Conservation (phyloP, 768 basidiomycete genomes). For the Coprinellus aureogranulatus region DNA sequence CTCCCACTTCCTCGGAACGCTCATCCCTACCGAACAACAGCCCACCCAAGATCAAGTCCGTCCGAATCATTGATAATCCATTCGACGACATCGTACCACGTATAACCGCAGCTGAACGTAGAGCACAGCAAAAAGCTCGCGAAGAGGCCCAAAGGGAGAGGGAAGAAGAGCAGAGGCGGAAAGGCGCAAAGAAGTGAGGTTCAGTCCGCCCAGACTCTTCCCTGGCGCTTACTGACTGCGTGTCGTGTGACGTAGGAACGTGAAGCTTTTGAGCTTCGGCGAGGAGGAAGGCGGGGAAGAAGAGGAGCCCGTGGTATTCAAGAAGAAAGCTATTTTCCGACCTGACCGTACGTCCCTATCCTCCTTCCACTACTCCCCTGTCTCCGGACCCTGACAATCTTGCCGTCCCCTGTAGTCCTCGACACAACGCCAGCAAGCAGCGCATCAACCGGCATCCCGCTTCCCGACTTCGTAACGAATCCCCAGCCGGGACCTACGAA, state of each 20-base stretch:
- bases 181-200: slow-evolving; percentile 84
- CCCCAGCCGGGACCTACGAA: slow-evolving; percentile 21
- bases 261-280: slow-evolving; percentile 83
- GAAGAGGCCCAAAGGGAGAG: slow-evolving; percentile 73
- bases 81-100: slow-evolving; percentile 94
- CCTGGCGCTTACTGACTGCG: neutral
- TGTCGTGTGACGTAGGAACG: slow-evolving; percentile 63
- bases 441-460: neutral
- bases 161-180: slow-evolving; percentile 69
- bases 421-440: slow-evolving; percentile 33
- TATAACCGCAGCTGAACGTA: slow-evolving; percentile 91
- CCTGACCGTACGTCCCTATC: slow-evolving; percentile 69
- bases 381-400: no score
- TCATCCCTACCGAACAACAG: slow-evolving; percentile 34
- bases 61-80: slow-evolving; percentile 88
- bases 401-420: slow-evolving; percentile 28
- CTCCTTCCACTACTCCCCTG: neutral
- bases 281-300: slow-evolving; percentile 61
- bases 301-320: slow-evolving; percentile 49
- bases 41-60: slow-evolving; percentile 85
- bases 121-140: slow-evolving; percentile 77
- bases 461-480: slow-evolving; percentile 40
- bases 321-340: slow-evolving; percentile 80
- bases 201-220: neutral
- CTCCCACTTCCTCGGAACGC: no score